These are phyloP conservation scores for Misopates orontium DNA, from an alignment of 257 asterid species.

Conservation along the genomic window DNA sequence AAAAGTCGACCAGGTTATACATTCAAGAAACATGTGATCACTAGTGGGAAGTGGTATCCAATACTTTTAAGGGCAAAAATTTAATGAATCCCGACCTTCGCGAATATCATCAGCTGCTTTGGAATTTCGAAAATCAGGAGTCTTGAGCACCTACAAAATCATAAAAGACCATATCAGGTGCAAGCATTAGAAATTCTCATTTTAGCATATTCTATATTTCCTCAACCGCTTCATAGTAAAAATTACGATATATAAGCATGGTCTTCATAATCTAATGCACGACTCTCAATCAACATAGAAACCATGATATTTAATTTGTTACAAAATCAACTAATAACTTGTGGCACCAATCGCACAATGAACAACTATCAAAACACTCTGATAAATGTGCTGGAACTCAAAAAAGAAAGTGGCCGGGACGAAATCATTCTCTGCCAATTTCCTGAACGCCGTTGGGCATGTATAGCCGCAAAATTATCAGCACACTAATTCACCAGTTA, in stretches of 20 bases:
- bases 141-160: conserved; percentile 71
- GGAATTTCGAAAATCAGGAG: conserved; percentile 81
- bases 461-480: no score
- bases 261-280: not conserved
- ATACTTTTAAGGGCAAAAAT: not conserved
- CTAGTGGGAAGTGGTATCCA: conserved; percentile 2
- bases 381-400: not conserved
- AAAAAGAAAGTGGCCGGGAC: not conserved
- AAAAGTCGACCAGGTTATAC: not conserved
- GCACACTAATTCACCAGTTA: no score
- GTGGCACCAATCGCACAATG: not conserved
- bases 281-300: not conserved
- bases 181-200: not conserved
- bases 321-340: not conserved
- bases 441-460: not conserved
- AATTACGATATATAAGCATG: not conserved
- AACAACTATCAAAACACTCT: not conserved
- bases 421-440: not conserved
- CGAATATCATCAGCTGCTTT: conserved; percentile 81
- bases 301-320: not conserved
- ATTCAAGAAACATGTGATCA: not conserved
- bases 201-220: not conserved
- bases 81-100: conserved; percentile 43
- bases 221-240: conserved; percentile 10
- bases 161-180: conserved; percentile 23